Evolutionary conservation across 139 green algal genomes (phyloP), one percentile per base, ranked within the genome.

Genomic region (Coelastrella sp.): DNA sequence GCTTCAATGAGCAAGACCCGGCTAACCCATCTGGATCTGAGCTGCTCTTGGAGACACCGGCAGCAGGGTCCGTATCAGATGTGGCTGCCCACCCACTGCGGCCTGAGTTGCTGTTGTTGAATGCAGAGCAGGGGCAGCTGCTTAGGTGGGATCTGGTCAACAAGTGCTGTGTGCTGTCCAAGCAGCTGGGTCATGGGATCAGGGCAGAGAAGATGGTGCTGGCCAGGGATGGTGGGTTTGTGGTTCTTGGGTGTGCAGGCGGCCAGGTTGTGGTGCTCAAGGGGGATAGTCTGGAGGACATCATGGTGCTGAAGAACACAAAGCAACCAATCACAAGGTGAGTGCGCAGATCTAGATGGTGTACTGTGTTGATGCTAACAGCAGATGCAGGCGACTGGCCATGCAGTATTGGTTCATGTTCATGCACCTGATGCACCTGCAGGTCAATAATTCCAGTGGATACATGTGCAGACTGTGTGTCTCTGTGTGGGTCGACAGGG

Each of bases 191-290:
- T 7, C 8, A n/a, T 7, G 84, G 81, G 25, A 19, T 35, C n/a
- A 68, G 57, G 59, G 74, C 86, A 6, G 25, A 11, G 35, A 19
- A 20, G 65, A 20, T 87, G 65, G 65, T 74, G 4, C 49, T 87
- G 0, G 78, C 87, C 19, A 87, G 93, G 27, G 93, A 95, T 80
- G 93, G 88, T 0, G 20, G 56, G 8, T 91, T 94, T 78, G 56
- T 94, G 25, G 91, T 87, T 4, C 85, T 92, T 14, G 93, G 91
- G 10, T 92, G 92, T 49, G 74, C 85, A 17, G 70, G 8, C 4
- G 93, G 93, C 14, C 89, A 92, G 86, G 15, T 95, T 72, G 58
- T 94, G 58, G 90, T 96, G 84, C 84, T 96, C 49, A 57, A 90
- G 9, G 61, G 93, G 8, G 94, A 92, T n/a, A 90, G 63, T 65